phyloP scores from a whole-genome alignment of 2,329 filamentous ascomycete species.

The Neurospora sp. region DNA sequence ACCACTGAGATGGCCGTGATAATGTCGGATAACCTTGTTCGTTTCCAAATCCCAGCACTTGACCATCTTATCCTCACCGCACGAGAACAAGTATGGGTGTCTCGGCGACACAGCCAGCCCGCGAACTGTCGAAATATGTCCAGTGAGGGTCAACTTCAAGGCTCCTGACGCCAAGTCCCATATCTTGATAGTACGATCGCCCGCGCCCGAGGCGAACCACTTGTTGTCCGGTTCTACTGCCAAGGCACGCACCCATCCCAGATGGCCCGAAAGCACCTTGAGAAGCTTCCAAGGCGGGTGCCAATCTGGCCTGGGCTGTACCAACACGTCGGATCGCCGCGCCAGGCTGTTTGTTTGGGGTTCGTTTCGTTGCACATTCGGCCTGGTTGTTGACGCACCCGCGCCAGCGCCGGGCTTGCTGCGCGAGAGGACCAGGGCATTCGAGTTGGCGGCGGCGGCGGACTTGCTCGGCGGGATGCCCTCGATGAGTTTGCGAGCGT shows the following conservation, averaged over 20 bases:
- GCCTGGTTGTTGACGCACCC: conserved; percentile 13
- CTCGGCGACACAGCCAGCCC: conserved; percentile 86
- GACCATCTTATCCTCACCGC: conserved; percentile 98
- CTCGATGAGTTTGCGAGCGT: conserved; percentile 59
- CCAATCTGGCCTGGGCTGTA: conserved; percentile 72
- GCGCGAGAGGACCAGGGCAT: conserved; percentile 28
- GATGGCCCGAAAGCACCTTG: conserved; percentile 90
- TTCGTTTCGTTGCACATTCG: conserved; percentile 22
- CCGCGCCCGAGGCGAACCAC: conserved; percentile 94
- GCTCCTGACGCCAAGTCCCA: conserved; percentile 89
- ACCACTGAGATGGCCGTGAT: conserved; percentile 91
- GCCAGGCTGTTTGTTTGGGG: conserved; percentile 28
- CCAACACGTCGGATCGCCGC: conserved; percentile 20
- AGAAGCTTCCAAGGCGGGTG: conserved; percentile 98
- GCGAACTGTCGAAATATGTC: conserved; percentile 87
- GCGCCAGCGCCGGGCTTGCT: conserved; percentile 17
- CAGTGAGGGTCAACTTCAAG: conserved; percentile 78
- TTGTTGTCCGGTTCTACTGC: conserved; percentile 93
- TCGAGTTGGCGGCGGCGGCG: conserved; percentile 20
- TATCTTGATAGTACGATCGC: conserved; percentile 95
- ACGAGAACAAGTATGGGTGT: conserved; percentile 95
- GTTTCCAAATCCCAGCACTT: conserved; percentile 99
- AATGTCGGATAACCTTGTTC: conserved; percentile 98
- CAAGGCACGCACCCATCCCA: conserved; percentile 86
- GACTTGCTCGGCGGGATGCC: conserved; percentile 40